phyloP scores from a whole-genome alignment of 2,329 filamentous ascomycete genomes.

The Hyphodiscus sp. region DNA sequence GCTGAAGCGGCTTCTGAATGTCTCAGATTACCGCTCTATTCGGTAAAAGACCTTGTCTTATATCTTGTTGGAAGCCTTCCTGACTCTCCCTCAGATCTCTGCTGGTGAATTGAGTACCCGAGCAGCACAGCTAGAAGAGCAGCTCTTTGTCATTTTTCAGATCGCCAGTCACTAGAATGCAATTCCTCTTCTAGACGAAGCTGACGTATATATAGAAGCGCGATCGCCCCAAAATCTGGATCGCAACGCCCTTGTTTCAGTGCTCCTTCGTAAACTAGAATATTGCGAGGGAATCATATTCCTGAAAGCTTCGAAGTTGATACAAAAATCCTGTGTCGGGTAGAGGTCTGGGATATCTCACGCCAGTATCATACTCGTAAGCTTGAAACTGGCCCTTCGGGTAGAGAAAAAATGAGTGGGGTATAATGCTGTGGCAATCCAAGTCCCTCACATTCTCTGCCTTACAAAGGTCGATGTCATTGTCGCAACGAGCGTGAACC shows the following conservation, averaged over 20 bases:
- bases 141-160: neutral
- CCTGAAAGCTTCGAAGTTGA: too few relatives aligned
- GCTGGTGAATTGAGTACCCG: neutral
- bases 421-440: too few relatives aligned
- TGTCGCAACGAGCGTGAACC: too few relatives aligned
- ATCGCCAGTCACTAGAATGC: neutral
- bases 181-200: conserved; percentile 49
- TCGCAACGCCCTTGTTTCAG: conserved; percentile 27
- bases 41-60: neutral
- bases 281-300: conserved; percentile 35
- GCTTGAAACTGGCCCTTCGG: too few relatives aligned
- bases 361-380: too few relatives aligned
- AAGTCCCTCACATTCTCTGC: too few relatives aligned
- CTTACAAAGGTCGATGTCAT: too few relatives aligned
- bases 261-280: conserved; percentile 32
- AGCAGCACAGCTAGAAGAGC: neutral
- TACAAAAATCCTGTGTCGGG: too few relatives aligned
- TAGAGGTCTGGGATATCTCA: too few relatives aligned
- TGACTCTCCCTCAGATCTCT: conserved; percentile 1
- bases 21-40: conserved; percentile 2
- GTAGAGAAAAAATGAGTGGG: too few relatives aligned
- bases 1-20: conserved; percentile 10
- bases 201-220: conserved; percentile 46
- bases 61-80: neutral
- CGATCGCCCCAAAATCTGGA: conserved; percentile 22